phyloP scores from a whole-genome alignment of 495 filamentous ascomycete species.

The Rostrohypoxylon terebratum region DNA sequence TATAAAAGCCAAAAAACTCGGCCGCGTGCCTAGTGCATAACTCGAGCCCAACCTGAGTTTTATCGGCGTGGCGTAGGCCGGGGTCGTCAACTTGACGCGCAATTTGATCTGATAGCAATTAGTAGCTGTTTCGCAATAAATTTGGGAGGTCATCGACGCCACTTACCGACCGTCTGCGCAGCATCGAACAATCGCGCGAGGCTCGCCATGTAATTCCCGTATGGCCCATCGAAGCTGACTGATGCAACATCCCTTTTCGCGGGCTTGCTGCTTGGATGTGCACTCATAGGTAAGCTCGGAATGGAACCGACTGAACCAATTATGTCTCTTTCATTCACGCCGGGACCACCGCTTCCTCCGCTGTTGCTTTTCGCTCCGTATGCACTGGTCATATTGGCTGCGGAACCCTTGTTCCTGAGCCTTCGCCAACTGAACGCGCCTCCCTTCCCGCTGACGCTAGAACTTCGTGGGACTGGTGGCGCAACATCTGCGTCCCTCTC shows the following conservation, averaged over 20 bases:
- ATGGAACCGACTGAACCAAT: constrained; percentile 55
- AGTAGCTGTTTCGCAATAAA: not conserved
- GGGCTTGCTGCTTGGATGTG: constrained; percentile 67
- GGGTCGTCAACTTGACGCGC: constrained; percentile 95
- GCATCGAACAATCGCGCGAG: constrained; percentile 94
- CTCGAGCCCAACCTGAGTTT: constrained; percentile 93
- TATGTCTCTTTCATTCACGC: constrained; percentile 48
- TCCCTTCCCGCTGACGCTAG: constrained; percentile 72
- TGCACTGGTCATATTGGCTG: constrained; percentile 61
- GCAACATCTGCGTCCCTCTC: constrained; percentile 55
- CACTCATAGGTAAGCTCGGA: constrained; percentile 85
- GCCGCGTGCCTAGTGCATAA: constrained; percentile 92
- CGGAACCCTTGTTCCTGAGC: constrained; percentile 88
- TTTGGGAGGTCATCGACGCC: not conserved
- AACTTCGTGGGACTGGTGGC: constrained; percentile 61
- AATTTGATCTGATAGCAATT: constrained; percentile 80
- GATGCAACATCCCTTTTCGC: constrained; percentile 75
- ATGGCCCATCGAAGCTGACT: constrained; percentile 81
- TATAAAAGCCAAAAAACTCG: constrained; percentile 97
- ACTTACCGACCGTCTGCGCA: constrained; percentile 90
- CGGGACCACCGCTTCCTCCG: constrained; percentile 46
- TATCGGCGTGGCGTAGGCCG: constrained; percentile 79
- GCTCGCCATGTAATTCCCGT: constrained; percentile 89
- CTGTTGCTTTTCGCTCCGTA: constrained; percentile 57
- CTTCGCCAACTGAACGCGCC: constrained; percentile 85